These are phyloP conservation scores for Drosera capensis DNA, from an alignment of 148 eudicot genomes.

Conservation along the genomic window DNA sequence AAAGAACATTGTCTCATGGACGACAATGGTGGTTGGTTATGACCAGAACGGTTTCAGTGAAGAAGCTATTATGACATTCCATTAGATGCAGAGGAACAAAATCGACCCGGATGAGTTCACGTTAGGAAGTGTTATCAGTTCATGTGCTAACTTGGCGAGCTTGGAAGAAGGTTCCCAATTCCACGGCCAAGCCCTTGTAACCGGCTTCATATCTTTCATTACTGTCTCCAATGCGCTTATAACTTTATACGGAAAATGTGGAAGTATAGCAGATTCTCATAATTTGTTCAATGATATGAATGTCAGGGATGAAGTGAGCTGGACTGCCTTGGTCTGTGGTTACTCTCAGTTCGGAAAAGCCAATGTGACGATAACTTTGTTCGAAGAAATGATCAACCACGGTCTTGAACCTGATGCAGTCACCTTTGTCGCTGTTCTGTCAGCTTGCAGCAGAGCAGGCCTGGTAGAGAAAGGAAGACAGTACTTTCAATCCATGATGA, in stretches of 20 bases:
- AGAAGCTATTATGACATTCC: slow-evolving; percentile 47
- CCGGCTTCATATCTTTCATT: slow-evolving; percentile 49
- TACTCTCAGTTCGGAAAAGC: slow-evolving; percentile 89
- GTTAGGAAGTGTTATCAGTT: slow-evolving; percentile 72
- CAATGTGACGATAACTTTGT: slow-evolving; percentile 50
- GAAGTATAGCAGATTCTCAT: slow-evolving; percentile 58
- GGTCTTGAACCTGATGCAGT: slow-evolving; percentile 74
- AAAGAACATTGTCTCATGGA: slow-evolving; percentile 78
- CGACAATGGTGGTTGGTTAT: slow-evolving; percentile 76
- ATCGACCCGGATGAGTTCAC: slow-evolving; percentile 58
- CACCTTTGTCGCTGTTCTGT: slow-evolving; percentile 67
- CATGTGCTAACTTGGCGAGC: slow-evolving; percentile 71
- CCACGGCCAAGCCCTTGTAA: slow-evolving; percentile 56
- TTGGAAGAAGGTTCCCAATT: slow-evolving; percentile 85
- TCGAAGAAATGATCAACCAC: slow-evolving; percentile 60
- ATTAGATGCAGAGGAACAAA: slow-evolving; percentile 43
- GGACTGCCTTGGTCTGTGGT: slow-evolving; percentile 71
- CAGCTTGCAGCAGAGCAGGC: slow-evolving; percentile 95
- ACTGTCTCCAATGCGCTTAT: slow-evolving; percentile 85
- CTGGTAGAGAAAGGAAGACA: slow-evolving; percentile 63
- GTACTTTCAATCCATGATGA: slow-evolving; percentile 59
- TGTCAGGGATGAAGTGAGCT: slow-evolving; percentile 60
- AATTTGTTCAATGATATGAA: slow-evolving; percentile 58
- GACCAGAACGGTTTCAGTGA: slow-evolving; percentile 65
- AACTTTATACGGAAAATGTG: slow-evolving; percentile 88